Conservation (phyloP, 148 eudicot species). For the Vaccinium vitisidaea region DNA sequence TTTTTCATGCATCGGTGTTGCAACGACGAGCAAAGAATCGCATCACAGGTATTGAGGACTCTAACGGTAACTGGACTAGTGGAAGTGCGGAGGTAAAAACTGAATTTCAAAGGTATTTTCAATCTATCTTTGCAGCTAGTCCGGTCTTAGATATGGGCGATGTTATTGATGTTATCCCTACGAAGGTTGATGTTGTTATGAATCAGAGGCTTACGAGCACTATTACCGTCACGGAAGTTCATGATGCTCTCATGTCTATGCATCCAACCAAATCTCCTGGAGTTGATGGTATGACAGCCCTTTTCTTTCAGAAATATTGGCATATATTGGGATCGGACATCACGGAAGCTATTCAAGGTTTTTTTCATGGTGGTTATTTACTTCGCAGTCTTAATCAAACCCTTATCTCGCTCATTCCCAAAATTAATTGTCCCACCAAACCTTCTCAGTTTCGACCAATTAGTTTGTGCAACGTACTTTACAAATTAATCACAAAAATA, state of each 20-base stretch:
- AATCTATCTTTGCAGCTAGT: not conserved
- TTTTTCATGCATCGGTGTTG: not conserved
- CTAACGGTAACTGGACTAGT: not conserved
- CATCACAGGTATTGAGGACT: not conserved
- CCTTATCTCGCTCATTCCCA: not conserved
- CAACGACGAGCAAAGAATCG: not conserved
- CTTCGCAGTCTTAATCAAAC: too few relatives aligned
- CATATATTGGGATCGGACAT: too few relatives aligned
- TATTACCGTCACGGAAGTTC: not conserved
- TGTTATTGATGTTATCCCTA: not conserved
- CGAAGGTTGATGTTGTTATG: not conserved
- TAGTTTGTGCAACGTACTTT: not conserved
- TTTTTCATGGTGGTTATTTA: too few relatives aligned
- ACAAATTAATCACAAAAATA: too few relatives aligned
- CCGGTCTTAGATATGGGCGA: too few relatives aligned
- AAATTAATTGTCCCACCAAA: not conserved
- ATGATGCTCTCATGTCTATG: not conserved
- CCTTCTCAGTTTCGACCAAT: not conserved
- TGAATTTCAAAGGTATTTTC: not conserved
- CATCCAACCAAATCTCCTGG: not conserved
- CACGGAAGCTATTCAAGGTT: too few relatives aligned
- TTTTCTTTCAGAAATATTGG: too few relatives aligned
- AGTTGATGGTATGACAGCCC: not conserved
- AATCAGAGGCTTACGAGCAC: not conserved
- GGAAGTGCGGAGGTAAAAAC: not conserved